A percentile compares a stretch with the other conserved stretches of the same genome.
These are phyloP conservation scores for Sporisorium exsertum DNA, from an alignment of 1,284 basidiomycete species.

Conservation along the genomic window DNA sequence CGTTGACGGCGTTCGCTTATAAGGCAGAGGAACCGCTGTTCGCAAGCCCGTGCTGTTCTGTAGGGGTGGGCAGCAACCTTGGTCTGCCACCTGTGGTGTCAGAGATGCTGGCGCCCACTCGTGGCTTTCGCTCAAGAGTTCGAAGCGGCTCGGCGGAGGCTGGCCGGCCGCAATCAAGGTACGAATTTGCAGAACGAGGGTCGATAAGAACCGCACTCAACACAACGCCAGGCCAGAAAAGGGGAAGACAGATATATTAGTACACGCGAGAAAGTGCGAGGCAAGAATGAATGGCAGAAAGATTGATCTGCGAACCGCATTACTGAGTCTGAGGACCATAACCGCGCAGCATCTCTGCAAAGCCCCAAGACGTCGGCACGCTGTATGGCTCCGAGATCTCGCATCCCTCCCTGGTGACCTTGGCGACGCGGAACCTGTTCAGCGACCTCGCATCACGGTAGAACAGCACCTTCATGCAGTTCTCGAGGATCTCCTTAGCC, in stretches of 20 bases:
- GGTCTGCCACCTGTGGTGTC: background rate
- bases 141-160: background rate
- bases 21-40: background rate
- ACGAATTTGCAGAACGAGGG: background rate
- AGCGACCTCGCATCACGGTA: slow-evolving; percentile 96
- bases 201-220: background rate
- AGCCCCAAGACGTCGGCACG: slow-evolving; percentile 85
- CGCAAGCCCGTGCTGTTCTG: background rate
- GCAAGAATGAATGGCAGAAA: background rate
- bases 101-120: background rate
- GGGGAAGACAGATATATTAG: slow-evolving; percentile 3
- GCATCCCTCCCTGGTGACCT: slow-evolving; percentile 82
- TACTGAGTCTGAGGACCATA: slow-evolving; percentile 69
- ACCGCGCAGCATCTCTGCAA: slow-evolving; percentile 90
- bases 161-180: background rate
- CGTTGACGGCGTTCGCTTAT: background rate
- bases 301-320: background rate
- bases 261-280: background rate
- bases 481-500: slow-evolving; percentile 82
- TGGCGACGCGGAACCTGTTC: slow-evolving; percentile 98
- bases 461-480: slow-evolving; percentile 93
- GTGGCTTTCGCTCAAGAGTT: background rate
- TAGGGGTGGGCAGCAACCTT: background rate
- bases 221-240: background rate
- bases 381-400: slow-evolving; percentile 83